Evolutionary conservation across 495 filamentous ascomycete genomes (phyloP).

Genomic region (Penicillium salamii): DNA sequence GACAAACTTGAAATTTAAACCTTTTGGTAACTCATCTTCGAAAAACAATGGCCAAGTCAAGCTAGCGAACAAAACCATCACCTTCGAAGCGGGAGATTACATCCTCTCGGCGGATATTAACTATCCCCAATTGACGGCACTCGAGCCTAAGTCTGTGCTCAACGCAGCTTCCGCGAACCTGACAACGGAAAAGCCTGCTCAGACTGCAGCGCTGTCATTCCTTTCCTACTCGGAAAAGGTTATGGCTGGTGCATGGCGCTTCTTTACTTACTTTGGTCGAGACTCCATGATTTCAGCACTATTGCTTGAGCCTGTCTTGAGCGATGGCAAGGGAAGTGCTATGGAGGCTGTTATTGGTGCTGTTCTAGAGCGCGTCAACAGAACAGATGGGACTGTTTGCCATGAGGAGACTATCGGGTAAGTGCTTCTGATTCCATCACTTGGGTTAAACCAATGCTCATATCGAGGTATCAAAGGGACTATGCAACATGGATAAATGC

Average conservation of each 20-base stretch:
- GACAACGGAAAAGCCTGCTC: slow-evolving; percentile 40
- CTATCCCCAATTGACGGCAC: slow-evolving; percentile 58
- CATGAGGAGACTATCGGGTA: slow-evolving; percentile 65
- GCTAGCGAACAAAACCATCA: slow-evolving; percentile 39
- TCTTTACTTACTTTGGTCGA: slow-evolving; percentile 65
- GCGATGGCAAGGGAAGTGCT: slow-evolving; percentile 51
- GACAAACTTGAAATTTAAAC: slow-evolving; percentile 43
- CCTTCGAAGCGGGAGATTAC: slow-evolving; percentile 52
- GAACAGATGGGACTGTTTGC: slow-evolving; percentile 56
- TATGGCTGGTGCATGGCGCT: slow-evolving; percentile 64
- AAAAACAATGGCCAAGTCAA: slow-evolving; percentile 21
- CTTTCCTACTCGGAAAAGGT: slow-evolving; percentile 61
- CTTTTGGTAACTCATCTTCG: slow-evolving; percentile 28
- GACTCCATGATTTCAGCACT: slow-evolving; percentile 61
- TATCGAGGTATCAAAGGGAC: too few relatives aligned
- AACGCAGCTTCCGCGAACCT: slow-evolving; percentile 44
- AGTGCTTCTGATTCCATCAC: too few relatives aligned
- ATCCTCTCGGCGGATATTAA: slow-evolving; percentile 56
- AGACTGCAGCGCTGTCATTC: slow-evolving; percentile 56
- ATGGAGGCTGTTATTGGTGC: slow-evolving; percentile 60
- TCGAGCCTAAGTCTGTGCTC: slow-evolving; percentile 47
- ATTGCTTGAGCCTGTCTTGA: slow-evolving; percentile 56
- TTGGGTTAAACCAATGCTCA: too few relatives aligned
- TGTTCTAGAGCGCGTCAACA: slow-evolving; percentile 58
- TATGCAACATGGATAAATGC: slow-evolving; percentile 59